Percentiles rank a stretch among this genome's conserved stretches.
phyloP scores from a whole-genome alignment of 345 rosid genomes.

The Acer yangbiense region DNA sequence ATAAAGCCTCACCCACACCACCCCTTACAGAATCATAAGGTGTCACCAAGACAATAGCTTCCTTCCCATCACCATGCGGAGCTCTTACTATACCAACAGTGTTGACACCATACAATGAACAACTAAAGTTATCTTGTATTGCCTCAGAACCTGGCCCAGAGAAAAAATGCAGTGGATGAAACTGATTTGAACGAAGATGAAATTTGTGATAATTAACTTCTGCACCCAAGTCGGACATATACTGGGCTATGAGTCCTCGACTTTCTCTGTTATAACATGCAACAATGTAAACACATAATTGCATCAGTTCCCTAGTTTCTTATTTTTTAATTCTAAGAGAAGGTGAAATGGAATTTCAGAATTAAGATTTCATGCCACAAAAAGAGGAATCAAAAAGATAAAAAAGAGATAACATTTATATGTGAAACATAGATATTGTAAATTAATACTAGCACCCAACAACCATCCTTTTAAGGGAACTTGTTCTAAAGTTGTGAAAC shows the following conservation, averaged over 20 bases:
- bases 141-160: conserved; percentile 50
- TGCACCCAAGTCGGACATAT: conserved; percentile 76
- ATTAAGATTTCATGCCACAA: background rate
- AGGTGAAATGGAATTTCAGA: background rate
- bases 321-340: background rate
- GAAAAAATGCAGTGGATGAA: conserved; percentile 84
- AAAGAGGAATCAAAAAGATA: background rate
- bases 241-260: conserved; percentile 56
- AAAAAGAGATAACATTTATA: background rate
- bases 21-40: conserved; percentile 65
- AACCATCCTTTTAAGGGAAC: background rate
- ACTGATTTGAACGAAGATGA: conserved; percentile 54
- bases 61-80: conserved; percentile 92
- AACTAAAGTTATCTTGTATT: conserved; percentile 49
- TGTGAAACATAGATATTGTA: background rate
- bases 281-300: conserved; percentile 11
- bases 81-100: conserved; percentile 82
- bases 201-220: conserved; percentile 86
- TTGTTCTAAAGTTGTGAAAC: background rate
- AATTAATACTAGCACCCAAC: background rate
- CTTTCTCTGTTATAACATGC: conserved; percentile 51
- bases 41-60: conserved; percentile 88
- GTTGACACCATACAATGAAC: conserved; percentile 56
- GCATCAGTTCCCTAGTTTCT: background rate
- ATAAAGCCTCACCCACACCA: conserved; percentile 48